Percentiles rank a stretch among this genome's conserved stretches.
Evolutionary conservation across 1,139 yeast species (phyloP).

Genomic region (Pichia sp.): DNA sequence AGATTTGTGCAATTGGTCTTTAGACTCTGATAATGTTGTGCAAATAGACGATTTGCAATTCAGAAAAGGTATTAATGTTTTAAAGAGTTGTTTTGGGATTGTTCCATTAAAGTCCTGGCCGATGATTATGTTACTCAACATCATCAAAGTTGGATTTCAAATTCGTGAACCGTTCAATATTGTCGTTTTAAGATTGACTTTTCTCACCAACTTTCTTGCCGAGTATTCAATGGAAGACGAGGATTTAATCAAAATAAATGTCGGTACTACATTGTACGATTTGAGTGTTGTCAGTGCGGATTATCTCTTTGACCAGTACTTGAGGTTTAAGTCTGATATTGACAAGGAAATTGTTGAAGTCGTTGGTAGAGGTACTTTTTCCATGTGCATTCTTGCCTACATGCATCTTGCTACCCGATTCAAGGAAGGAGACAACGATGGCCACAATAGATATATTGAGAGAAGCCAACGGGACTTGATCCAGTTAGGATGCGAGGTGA

Average conservation of each 20-base stretch:
- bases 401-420: conserved; percentile 4
- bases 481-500: conserved; percentile 1
- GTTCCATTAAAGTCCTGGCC: conserved; percentile 19
- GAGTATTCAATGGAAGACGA: conserved; percentile 1
- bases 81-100: not conserved
- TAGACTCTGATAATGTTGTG: not conserved
- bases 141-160: conserved; percentile 2
- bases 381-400: conserved; percentile 8
- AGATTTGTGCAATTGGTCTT: conserved; percentile 6
- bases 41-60: not conserved
- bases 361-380: conserved; percentile 10
- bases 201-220: conserved; percentile 4
- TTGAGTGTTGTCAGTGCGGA: conserved; percentile 6
- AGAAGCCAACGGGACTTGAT: conserved; percentile 10
- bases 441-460: not conserved
- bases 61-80: not conserved
- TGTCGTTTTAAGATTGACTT: conserved; percentile 5
- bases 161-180: not conserved
- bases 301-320: conserved; percentile 10
- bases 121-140: conserved; percentile 4
- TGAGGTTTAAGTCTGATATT: not conserved
- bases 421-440: not conserved
- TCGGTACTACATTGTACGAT: conserved; percentile 9
- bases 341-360: not conserved
- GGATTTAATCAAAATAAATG: not conserved